phyloP scores from a whole-genome alignment of 2,329 filamentous ascomycete genomes.

The Diaporthe citrichinensis region DNA sequence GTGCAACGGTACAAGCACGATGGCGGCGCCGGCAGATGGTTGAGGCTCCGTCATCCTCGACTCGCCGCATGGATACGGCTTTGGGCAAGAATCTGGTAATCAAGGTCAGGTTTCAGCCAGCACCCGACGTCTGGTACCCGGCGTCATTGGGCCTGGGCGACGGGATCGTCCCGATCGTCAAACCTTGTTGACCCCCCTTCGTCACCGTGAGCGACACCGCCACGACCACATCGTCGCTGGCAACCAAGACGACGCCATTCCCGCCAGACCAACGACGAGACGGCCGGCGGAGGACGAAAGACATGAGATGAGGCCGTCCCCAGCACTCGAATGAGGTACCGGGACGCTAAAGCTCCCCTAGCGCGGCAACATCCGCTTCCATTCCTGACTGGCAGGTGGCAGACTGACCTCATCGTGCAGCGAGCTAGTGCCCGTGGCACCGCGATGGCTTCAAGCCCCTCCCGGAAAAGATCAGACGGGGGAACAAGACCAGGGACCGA shows the following conservation, averaged over 20 bases:
- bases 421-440: constrained; percentile 30
- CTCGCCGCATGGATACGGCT: background rate
- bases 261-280: background rate
- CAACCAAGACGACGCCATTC: background rate
- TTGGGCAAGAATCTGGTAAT: background rate
- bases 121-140: background rate
- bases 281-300: background rate
- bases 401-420: constrained; percentile 38
- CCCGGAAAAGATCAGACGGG: background rate
- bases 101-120: background rate
- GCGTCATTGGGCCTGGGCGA: background rate
- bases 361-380: background rate
- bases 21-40: constrained; percentile 21
- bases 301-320: constrained; percentile 1
- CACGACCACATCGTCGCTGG: background rate
- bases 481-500: background rate
- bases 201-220: background rate
- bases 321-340: background rate
- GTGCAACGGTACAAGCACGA: background rate
- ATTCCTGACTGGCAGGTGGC: constrained; percentile 2
- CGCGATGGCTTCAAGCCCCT: constrained; percentile 29
- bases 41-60: constrained; percentile 11
- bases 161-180: constrained; percentile 7
- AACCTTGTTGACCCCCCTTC: background rate
- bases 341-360: background rate